phyloP scores from a whole-genome alignment of 2,329 filamentous ascomycete genomes.

The Colletotrichum sp. region DNA sequence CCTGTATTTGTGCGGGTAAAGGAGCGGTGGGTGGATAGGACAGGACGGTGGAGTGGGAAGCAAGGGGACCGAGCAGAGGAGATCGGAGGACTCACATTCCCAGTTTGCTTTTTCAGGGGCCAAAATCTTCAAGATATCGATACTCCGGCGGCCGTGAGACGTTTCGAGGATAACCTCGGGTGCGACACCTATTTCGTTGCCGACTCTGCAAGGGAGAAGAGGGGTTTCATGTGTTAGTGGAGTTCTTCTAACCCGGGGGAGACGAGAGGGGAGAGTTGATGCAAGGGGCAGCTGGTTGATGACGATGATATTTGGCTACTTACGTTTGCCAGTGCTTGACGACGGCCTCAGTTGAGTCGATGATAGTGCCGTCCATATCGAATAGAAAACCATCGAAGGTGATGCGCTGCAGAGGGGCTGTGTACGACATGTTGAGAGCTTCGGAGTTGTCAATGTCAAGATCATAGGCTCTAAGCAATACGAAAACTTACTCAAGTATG shows the following conservation, averaged over 20 bases:
- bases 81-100: conserved; percentile 73
- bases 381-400: conserved; percentile 65
- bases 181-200: conserved; percentile 81
- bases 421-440: conserved; percentile 12
- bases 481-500: neutral
- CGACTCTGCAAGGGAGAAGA: conserved; percentile 60
- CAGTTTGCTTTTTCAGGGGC: conserved; percentile 87
- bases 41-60: neutral
- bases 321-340: conserved; percentile 79
- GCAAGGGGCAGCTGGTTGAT: neutral
- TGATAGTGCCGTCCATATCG: conserved; percentile 85
- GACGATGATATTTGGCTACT: conserved; percentile 27
- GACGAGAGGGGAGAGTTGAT: neutral
- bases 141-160: conserved; percentile 88
- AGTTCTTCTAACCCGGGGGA: neutral
- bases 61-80: conserved; percentile 3
- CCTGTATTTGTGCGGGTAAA: neutral
- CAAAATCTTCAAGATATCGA: conserved; percentile 82
- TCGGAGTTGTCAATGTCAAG: neutral
- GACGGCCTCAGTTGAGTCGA: conserved; percentile 80
- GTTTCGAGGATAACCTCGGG: conserved; percentile 86
- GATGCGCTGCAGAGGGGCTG: conserved; percentile 16
- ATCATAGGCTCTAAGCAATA: neutral
- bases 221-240: conserved; percentile 13
- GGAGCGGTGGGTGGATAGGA: neutral